A percentile compares a stretch with the other conserved stretches of the same genome.
Evolutionary conservation across 2,329 filamentous ascomycete species (phyloP).

Genomic region (Cercospora beticola): DNA sequence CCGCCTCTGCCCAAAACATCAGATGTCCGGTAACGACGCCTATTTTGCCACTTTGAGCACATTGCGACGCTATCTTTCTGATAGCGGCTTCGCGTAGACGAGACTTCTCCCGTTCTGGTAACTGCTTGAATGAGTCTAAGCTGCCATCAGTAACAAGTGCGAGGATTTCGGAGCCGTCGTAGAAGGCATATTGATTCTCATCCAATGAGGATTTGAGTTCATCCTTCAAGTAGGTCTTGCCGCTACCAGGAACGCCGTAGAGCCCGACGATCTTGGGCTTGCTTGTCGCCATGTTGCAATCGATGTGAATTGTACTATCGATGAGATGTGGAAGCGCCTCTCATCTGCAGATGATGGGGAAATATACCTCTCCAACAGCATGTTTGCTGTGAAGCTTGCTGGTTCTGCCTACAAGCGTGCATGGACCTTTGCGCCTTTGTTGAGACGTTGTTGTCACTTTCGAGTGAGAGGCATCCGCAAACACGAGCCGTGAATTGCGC

Average conservation of each 20-base stretch:
- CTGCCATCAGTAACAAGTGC: conserved; percentile 46
- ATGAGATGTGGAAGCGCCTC: neutral
- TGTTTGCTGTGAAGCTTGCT: neutral
- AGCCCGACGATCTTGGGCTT: conserved; percentile 50
- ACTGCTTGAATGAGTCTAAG: conserved; percentile 49
- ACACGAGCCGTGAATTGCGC: neutral
- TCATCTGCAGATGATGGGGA: neutral
- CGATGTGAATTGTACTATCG: neutral
- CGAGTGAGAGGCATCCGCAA: neutral
- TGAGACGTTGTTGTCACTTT: neutral
- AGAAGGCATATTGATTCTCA: conserved; percentile 46
- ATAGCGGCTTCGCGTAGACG: conserved; percentile 50
- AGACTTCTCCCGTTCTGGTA: conserved; percentile 42
- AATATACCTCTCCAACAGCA: neutral
- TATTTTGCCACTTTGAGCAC: conserved; percentile 34
- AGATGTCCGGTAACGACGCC: conserved; percentile 58
- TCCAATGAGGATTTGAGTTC: conserved; percentile 37
- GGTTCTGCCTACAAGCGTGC: neutral
- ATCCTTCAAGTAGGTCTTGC: conserved; percentile 52
- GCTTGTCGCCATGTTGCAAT: conserved; percentile 5
- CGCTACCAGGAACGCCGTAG: conserved; percentile 57
- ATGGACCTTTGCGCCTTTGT: neutral
- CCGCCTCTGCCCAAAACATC: conserved; percentile 52
- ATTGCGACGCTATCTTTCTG: conserved; percentile 43
- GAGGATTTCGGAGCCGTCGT: conserved; percentile 56